A percentile compares a stretch with the other conserved stretches of the same genome.
These are phyloP conservation scores for Orbilia ellipsospora DNA, from an alignment of 2,329 filamentous ascomycete genomes.

Conservation along the genomic window DNA sequence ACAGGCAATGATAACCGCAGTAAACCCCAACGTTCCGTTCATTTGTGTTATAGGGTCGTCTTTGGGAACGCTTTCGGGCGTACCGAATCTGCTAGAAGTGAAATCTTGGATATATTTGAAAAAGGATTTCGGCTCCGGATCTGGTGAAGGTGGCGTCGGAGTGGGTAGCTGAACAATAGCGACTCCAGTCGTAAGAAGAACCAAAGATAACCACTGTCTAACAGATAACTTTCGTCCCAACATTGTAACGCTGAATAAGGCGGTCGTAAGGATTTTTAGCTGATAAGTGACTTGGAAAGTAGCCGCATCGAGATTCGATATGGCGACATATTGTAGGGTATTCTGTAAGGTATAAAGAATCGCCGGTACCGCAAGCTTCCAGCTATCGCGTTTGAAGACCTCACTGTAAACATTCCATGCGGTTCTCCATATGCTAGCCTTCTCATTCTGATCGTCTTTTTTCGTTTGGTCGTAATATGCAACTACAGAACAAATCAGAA, in stretches of 20 bases:
- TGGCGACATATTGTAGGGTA: conserved; percentile 88
- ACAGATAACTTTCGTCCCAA: conserved; percentile 76
- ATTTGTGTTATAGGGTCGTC: conserved; percentile 69
- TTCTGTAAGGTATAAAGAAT: conserved; percentile 91
- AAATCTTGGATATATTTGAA: conserved; percentile 75
- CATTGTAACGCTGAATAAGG: conserved; percentile 84
- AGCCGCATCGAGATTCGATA: conserved; percentile 89
- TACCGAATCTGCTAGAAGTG: conserved; percentile 63
- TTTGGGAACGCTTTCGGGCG: conserved; percentile 67
- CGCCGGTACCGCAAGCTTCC: conserved; percentile 92
- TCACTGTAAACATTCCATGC: conserved; percentile 80
- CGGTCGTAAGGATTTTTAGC: conserved; percentile 90
- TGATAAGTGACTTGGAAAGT: conserved; percentile 95
- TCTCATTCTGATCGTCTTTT: conserved; percentile 68
- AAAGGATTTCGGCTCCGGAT: conserved; percentile 71
- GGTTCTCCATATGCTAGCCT: conserved; percentile 76
- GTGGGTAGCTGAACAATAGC: conserved; percentile 83
- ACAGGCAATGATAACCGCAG: conserved; percentile 81
- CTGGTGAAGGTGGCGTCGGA: conserved; percentile 66
- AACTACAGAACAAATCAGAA: conserved; percentile 85
- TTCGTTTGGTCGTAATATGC: conserved; percentile 76
- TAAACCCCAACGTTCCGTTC: conserved; percentile 81
- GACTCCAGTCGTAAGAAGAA: conserved; percentile 83
- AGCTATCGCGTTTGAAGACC: conserved; percentile 89
- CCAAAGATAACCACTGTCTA: conserved; percentile 81